phyloP scores from a whole-genome alignment of 306 rosid genomes.

The Cyamopsis tetragonoloba region DNA sequence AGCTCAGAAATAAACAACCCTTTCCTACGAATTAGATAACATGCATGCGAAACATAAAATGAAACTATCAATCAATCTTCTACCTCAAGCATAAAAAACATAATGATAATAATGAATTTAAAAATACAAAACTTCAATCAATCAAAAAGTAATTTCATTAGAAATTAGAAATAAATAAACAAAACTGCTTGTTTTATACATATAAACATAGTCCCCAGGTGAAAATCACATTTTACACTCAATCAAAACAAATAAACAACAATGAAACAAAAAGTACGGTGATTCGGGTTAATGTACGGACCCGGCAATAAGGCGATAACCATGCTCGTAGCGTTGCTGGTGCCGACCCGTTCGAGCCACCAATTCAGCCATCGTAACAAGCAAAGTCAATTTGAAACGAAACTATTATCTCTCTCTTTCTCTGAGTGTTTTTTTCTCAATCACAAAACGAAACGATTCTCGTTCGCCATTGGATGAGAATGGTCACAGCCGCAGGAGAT shows the following conservation, averaged over 20 bases:
- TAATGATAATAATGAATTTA: no score
- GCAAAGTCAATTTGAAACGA: neutral
- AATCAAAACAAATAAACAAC: neutral
- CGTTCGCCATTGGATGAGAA: constrained; percentile 5
- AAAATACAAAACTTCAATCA: neutral
- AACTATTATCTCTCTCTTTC: neutral
- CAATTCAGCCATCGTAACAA: constrained; percentile 48
- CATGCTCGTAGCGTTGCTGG: constrained; percentile 71
- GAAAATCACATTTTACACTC: constrained; percentile 15
- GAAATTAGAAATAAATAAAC: no score
- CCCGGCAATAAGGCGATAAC: constrained; percentile 82
- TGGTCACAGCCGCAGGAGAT: neutral
- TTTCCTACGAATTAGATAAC: neutral
- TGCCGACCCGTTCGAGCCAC: constrained; percentile 89
- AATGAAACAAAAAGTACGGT: neutral
- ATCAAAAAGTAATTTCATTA: neutral
- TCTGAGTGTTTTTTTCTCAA: neutral
- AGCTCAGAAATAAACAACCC: neutral
- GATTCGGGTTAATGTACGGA: constrained; percentile 5
- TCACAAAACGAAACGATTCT: neutral
- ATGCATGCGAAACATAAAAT: neutral
- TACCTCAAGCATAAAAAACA: neutral
- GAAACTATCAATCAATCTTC: neutral
- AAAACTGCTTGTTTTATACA: neutral
- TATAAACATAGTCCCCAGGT: neutral